These are phyloP conservation scores for Chaetomium cochliodes DNA, from an alignment of 495 filamentous ascomycete genomes.

Conservation along the genomic window DNA sequence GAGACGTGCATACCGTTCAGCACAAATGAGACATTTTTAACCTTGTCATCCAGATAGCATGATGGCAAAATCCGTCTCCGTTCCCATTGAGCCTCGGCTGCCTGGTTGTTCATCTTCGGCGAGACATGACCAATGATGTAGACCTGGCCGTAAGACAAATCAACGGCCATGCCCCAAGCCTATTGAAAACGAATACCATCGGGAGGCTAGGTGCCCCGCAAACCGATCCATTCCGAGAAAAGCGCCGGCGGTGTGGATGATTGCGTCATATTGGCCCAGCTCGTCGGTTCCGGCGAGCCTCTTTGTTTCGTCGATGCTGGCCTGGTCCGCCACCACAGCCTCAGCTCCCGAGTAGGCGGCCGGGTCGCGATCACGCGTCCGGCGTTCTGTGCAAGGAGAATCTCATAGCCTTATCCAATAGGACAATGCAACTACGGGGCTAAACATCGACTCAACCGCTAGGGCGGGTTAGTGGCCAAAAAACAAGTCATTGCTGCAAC, in stretches of 20 bases:
- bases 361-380: slow-evolving; percentile 40
- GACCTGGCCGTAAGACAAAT: slow-evolving; percentile 54
- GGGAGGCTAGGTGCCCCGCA: slow-evolving; percentile 49
- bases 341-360: slow-evolving; percentile 49
- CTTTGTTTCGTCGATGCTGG: slow-evolving; percentile 54
- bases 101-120: slow-evolving; percentile 53
- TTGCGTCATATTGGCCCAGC: slow-evolving; percentile 51
- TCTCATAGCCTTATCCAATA: slow-evolving; percentile 51
- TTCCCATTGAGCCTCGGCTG: slow-evolving; percentile 36
- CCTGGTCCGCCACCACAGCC: slow-evolving; percentile 51
- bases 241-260: slow-evolving; percentile 59
- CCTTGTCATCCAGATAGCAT: slow-evolving; percentile 53
- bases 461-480: slow-evolving; percentile 52
- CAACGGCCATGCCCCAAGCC: slow-evolving; percentile 57
- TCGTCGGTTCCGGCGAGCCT: slow-evolving; percentile 52
- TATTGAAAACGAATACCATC: slow-evolving; percentile 56
- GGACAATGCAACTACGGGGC: slow-evolving; percentile 47
- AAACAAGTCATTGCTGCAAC: slow-evolving; percentile 48
- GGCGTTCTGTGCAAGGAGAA: slow-evolving; percentile 55
- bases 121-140: slow-evolving; percentile 54
- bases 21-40: slow-evolving; percentile 55
- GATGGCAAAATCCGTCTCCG: slow-evolving; percentile 30
- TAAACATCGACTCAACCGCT: slow-evolving; percentile 53
- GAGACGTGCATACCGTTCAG: slow-evolving; percentile 52
- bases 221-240: slow-evolving; percentile 42